Conservation (phyloP, 345 rosid species). For the Syzygium aromaticum region DNA sequence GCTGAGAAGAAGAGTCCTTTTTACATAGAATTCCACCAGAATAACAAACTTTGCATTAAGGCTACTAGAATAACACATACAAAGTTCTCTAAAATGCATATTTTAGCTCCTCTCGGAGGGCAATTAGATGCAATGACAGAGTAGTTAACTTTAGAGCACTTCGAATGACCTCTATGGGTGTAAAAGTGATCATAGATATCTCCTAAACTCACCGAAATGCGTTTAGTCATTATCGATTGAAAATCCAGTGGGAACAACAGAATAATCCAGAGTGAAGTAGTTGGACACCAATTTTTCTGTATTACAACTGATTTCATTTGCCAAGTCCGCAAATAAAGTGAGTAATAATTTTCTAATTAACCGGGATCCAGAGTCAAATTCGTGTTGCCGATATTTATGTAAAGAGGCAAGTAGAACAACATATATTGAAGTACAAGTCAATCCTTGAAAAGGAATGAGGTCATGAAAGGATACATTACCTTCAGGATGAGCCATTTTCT, state of each 20-base stretch:
- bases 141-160: not conserved
- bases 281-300: not conserved
- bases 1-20: not conserved
- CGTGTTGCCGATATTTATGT: not conserved
- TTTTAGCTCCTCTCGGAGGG: not conserved
- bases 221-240: not conserved
- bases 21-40: not conserved
- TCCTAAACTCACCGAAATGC: not conserved
- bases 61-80: not conserved
- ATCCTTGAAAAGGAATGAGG: not conserved
- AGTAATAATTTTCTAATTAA: not conserved
- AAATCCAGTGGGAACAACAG: not conserved
- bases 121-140: not conserved
- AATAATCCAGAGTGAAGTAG: not conserved
- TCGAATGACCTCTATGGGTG: not conserved
- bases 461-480: conserved; percentile 19
- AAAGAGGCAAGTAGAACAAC: not conserved
- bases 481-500: conserved; percentile 97
- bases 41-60: not conserved
- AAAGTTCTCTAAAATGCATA: not conserved
- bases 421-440: not conserved
- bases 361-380: not conserved
- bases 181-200: not conserved
- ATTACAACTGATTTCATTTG: not conserved
- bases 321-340: not conserved